These are phyloP conservation scores for Hypoxylon sp. DNA, from an alignment of 2,329 filamentous ascomycete species.

Conservation along the genomic window DNA sequence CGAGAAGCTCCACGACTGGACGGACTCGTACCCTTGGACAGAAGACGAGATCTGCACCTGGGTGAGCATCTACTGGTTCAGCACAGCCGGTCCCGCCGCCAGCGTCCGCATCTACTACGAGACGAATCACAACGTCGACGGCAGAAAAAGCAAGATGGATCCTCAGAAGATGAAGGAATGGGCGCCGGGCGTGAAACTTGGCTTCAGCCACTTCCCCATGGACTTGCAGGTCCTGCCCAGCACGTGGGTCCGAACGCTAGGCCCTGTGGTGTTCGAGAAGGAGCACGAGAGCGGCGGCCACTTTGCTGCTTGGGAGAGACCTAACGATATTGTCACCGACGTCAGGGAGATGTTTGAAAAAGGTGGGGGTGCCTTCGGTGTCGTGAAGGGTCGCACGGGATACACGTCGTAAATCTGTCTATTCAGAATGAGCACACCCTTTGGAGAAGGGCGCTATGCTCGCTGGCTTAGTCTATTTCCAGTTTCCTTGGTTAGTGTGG, in stretches of 20 bases:
- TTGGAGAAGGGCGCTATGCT: background rate
- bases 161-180: conserved; percentile 44
- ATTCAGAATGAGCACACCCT: background rate
- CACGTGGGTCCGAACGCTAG: conserved; percentile 69
- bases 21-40: conserved; percentile 77
- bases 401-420: conserved; percentile 43
- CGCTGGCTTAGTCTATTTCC: background rate
- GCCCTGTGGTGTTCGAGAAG: conserved; percentile 69
- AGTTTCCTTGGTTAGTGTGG: background rate
- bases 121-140: conserved; percentile 57
- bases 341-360: conserved; percentile 70
- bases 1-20: conserved; percentile 84
- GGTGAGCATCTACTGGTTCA: conserved; percentile 80
- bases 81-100: conserved; percentile 74
- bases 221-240: conserved; percentile 68
- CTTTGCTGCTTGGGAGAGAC: conserved; percentile 71
- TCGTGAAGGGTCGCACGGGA: conserved; percentile 49
- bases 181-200: conserved; percentile 54
- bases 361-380: conserved; percentile 58
- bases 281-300: conserved; percentile 67
- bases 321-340: conserved; percentile 65
- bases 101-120: conserved; percentile 81
- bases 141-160: conserved; percentile 42
- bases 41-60: conserved; percentile 82
- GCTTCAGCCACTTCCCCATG: conserved; percentile 67